Evolutionary conservation across 371 early-diverging fungal species (phyloP), one percentile per base, ranked within the genome.

Genomic region (Vairimorpha ceranae): DNA sequence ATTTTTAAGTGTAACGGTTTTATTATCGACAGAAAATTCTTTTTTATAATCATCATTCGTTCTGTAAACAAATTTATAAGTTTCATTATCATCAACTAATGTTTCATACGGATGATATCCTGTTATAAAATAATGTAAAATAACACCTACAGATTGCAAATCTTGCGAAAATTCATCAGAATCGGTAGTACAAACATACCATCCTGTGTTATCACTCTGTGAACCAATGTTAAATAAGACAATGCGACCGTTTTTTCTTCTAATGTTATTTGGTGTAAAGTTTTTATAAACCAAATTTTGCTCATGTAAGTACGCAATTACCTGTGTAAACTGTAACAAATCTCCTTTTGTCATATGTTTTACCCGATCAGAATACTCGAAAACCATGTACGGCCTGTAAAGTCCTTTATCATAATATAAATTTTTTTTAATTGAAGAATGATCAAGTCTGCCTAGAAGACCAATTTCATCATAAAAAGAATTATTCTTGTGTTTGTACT

Each of bases 31-130:
- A 2, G 2, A 7, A 46, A 30, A 25, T 23, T 27, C 1, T 27
- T 27, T 25, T 54, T 25, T 27, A 36, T 63, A 32, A 19, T 63
- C 32, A 19, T 38, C 15, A 27, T 41, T 36, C 7, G 17, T 23
- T 23, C 2, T 36, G 25, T 63, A 21, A 36, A 27, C 8, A 27
- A 63, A 41, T 27, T 36, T 30, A 10, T 7, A 15, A 10, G 7
- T 41, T 25, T 38, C 3, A 2, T 33, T 2, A 35, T 8, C 19
- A 10, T 63, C 64, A 7, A 1, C 21, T 33, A 41, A 30, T 19
- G 41, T 29, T 29, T 69, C 69, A 33, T 46, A 72, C 12, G 64
- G 65, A 64, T 72, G 63, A 27, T 64, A 25, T 4, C 45, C 48
- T 23, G 29, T 30, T n/a, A 54, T 30, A 25, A 52, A 51, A 38